A percentile compares a stretch with the other conserved stretches of the same genome.
phyloP scores from a whole-genome alignment of 1,284 basidiomycete species.

The Ustilago tritici region DNA sequence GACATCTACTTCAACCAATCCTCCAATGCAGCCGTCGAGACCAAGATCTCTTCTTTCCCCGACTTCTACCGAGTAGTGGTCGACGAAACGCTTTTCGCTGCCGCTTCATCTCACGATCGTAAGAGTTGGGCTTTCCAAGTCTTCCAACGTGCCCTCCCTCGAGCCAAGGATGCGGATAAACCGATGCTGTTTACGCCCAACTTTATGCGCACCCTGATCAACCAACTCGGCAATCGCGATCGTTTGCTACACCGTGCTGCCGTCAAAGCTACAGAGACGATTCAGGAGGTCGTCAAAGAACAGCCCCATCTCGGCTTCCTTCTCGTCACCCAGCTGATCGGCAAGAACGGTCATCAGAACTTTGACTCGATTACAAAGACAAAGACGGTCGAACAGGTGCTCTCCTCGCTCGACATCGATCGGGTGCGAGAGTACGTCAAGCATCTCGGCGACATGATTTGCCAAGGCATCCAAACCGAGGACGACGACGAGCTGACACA shows the following conservation, averaged over 20 bases:
- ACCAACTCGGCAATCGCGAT: slow-evolving; percentile 88
- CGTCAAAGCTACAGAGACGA: slow-evolving; percentile 72
- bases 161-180: slow-evolving; percentile 77
- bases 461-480: slow-evolving; percentile 23
- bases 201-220: slow-evolving; percentile 96
- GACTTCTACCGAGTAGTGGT: slow-evolving; percentile 91
- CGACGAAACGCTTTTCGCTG: slow-evolving; percentile 89
- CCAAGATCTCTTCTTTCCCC: slow-evolving; percentile 78
- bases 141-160: slow-evolving; percentile 82
- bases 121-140: slow-evolving; percentile 97
- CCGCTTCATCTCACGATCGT: slow-evolving; percentile 84
- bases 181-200: slow-evolving; percentile 93
- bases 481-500: slow-evolving; percentile 45
- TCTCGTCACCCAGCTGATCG: slow-evolving; percentile 86
- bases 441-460: slow-evolving; percentile 73
- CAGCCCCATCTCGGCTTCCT: slow-evolving; percentile 86
- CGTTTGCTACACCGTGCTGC: slow-evolving; percentile 90
- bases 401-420: slow-evolving; percentile 79
- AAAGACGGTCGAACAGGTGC: slow-evolving; percentile 88
- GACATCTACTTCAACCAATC: slow-evolving; percentile 76
- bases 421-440: slow-evolving; percentile 84
- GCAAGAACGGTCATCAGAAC: slow-evolving; percentile 84
- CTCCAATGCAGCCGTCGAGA: slow-evolving; percentile 41
- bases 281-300: slow-evolving; percentile 80
- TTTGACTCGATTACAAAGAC: slow-evolving; percentile 93